Base-by-base conservation (phyloP, 2,329 filamentous ascomycete species). In the Hymenotorrendiella dingleyae region DNA sequence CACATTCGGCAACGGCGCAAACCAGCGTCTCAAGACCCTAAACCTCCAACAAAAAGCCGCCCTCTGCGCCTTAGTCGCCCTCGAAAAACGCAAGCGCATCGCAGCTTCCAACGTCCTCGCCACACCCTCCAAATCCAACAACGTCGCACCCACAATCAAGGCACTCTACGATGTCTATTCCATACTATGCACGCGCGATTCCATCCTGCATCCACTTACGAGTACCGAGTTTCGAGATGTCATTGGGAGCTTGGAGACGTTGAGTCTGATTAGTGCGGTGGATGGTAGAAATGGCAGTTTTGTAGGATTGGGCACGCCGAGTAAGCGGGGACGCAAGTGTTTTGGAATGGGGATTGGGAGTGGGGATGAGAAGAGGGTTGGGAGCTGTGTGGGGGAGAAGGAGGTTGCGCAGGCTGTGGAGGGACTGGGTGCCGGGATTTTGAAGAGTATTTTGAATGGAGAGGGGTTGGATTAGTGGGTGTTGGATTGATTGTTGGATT, bases 11-110 rank as follows among this genome's bases (percentile, higher is more conserved):
- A 91, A 96, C 55, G 90, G 90, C 26, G 85, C 89, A 1, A 78
- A 74, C 10, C 88, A 96, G 55, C 80, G 93, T 45, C 78, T 98
- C 11, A 84, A 86, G 63, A 81, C 82, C 4, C 77, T 98, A 43
- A 98, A 97, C 61, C 74, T 98, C 2, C 94, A 98, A 61, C 93
- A 98, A 64, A 97, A 95, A 64, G 93, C 91, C 4, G 89, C 91
- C 0, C 73, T 98, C 8, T 98, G 93, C 67, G 80, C 91, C 0
- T 72, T 98, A 11, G 75, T 91, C 28, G 87, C 88, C 2, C 78
- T 93, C n/a, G 90, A 96, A 62, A 86, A 84, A 55, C 80, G 80
- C 49, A 83, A 78, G 53, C 72, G 78, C 36, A 68, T 68, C 41
- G 67, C 70, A 43, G 76, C 67, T 55, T 67, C 67, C 27, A 54